phyloP scores from a whole-genome alignment of 192 early-diverging fungal genomes.

The Rhizophagus clarus region DNA sequence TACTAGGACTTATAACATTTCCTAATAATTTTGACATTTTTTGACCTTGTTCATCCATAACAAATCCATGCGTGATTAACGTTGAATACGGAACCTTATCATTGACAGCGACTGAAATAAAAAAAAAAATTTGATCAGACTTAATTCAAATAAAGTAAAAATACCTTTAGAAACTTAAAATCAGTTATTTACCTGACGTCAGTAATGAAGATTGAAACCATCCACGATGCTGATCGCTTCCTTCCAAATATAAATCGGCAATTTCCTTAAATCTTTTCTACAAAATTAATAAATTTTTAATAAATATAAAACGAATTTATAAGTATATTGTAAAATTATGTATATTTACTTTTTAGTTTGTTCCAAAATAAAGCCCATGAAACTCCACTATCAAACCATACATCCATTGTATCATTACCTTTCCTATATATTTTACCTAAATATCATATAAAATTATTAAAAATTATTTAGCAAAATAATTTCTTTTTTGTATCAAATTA shows the following conservation, averaged over 20 bases:
- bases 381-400: conserved; percentile 85
- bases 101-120: conserved; percentile 65
- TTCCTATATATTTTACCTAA: conserved; percentile 44
- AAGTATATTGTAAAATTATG: not conserved
- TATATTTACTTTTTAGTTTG: conserved; percentile 35
- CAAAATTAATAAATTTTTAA: not conserved
- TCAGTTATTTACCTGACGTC: conserved; percentile 51
- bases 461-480: too few relatives aligned
- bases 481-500: too few relatives aligned
- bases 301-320: not conserved
- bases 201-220: conserved; percentile 86
- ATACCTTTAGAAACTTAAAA: too few relatives aligned
- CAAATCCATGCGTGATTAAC: conserved; percentile 74
- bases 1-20: conserved; percentile 84
- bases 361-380: conserved; percentile 69
- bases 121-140: too few relatives aligned
- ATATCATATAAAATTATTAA: not conserved
- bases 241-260: conserved; percentile 77
- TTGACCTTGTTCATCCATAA: conserved; percentile 81
- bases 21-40: conserved; percentile 90
- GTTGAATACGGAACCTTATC: conserved; percentile 69
- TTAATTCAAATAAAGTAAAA: too few relatives aligned
- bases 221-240: conserved; percentile 81
- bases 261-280: conserved; percentile 40
- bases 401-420: conserved; percentile 84